Evolutionary conservation across 495 filamentous ascomycete genomes (phyloP).

Genomic region (Staphylotrichum tortipilum): DNA sequence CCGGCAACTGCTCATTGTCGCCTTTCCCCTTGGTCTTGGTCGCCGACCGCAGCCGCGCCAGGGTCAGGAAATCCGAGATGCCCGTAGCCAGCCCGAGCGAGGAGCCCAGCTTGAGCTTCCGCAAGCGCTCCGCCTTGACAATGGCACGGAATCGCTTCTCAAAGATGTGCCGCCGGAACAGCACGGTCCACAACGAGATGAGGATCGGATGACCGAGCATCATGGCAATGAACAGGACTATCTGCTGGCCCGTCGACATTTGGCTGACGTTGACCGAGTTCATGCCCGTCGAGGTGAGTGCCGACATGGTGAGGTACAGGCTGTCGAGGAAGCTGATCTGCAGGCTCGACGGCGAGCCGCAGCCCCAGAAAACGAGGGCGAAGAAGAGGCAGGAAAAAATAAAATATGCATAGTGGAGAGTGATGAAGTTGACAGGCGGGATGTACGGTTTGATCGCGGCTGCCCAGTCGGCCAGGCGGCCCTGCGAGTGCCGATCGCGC

Average conservation of each 20-base stretch:
- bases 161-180: slow-evolving; percentile 61
- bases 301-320: slow-evolving; percentile 65
- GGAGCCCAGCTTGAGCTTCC: slow-evolving; percentile 7
- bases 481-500: background rate
- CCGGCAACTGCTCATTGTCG: background rate
- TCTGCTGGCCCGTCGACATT: slow-evolving; percentile 72
- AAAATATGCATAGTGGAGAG: slow-evolving; percentile 66
- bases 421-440: slow-evolving; percentile 67
- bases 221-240: slow-evolving; percentile 62
- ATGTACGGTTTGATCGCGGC: slow-evolving; percentile 22
- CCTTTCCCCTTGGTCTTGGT: background rate
- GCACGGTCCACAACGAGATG: slow-evolving; percentile 53
- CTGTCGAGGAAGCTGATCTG: slow-evolving; percentile 66
- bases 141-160: slow-evolving; percentile 56
- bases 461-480: background rate
- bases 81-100: background rate
- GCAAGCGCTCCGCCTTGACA: slow-evolving; percentile 40
- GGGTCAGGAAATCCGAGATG: background rate
- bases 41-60: slow-evolving; percentile 10
- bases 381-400: slow-evolving; percentile 53
- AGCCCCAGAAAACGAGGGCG: slow-evolving; percentile 66
- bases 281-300: slow-evolving; percentile 75
- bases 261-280: slow-evolving; percentile 59
- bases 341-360: slow-evolving; percentile 39
- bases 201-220: slow-evolving; percentile 66